Evolutionary conservation across 2,329 filamentous ascomycete species (phyloP), one percentile per base, ranked within the genome.

Genomic region (Pestalotiopsis sp.): DNA sequence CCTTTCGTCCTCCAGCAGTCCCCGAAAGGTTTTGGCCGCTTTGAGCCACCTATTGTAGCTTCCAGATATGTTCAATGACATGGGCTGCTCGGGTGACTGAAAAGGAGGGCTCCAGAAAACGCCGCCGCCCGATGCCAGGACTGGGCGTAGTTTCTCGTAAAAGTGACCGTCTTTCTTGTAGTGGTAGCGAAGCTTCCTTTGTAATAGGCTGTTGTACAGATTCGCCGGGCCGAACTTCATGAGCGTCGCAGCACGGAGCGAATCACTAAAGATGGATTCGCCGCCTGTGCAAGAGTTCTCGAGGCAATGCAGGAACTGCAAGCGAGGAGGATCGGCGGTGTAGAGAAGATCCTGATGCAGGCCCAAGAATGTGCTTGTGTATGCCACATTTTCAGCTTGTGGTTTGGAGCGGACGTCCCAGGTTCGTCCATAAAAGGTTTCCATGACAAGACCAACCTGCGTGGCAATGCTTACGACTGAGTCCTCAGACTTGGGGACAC

Each of bases 261-360:
- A 86, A 80, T 98, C 95, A 69, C 90, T 90, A 81, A 98, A 99
- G 65, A 97, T 85, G 1, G 94, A 97, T 74, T 93, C 91, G 61
- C 95, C 96, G 20, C 95, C 95, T 0, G 86, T 82, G 72, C 90
- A 91, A 1, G 90, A 91, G 75, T 97, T 97, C 71, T 92, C 88
- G 57, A 98, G 85, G 76, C 94, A 98, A 81, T 98, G 96, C 3
- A 98, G 88, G 27, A 98, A 84, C 80, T 99, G 95, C 65, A 96
- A 88, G 39, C 91, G 90, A 0, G 95, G 95, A 2, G 93, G 90
- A 64, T 93, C 88, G 14, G 87, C 82, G 80, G 96, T 91, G 81
- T 98, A 98, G 67, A 98, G 86, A 55, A 98, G 86, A 78, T 98
- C 96, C 88, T 97, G 96, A 81, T 99, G 96, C 62, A 98, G 90